A percentile compares a stretch with the other conserved stretches of the same genome.
phyloP scores from a whole-genome alignment of 805 yeast species.

The Candida dendrica region DNA sequence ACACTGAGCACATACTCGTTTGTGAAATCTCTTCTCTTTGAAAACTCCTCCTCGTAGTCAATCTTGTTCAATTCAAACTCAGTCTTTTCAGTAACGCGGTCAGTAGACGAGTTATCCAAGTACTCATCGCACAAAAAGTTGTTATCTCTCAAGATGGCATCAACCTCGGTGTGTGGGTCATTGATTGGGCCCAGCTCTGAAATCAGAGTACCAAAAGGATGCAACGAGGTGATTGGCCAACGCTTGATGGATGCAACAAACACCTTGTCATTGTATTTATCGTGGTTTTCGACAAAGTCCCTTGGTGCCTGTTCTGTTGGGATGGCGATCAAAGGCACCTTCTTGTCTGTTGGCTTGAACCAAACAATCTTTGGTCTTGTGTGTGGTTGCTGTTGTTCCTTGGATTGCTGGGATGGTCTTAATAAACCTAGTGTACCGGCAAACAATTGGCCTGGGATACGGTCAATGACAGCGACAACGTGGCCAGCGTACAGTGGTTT shows the following conservation, averaged over 20 bases:
- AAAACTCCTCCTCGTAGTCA: slow-evolving; percentile 19
- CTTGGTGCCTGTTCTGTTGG: slow-evolving; percentile 98
- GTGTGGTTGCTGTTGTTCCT: slow-evolving; percentile 41
- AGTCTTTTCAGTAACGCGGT: slow-evolving; percentile 17
- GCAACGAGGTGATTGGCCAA: slow-evolving; percentile 98
- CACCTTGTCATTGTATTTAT: slow-evolving; percentile 67
- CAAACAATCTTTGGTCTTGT: slow-evolving; percentile 89
- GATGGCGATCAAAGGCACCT: slow-evolving; percentile 95
- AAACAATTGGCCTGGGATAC: slow-evolving; percentile 94
- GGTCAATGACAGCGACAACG: slow-evolving; percentile 94
- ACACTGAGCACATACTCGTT: slow-evolving; percentile 61
- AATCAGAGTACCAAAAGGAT: slow-evolving; percentile 93
- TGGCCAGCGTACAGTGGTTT: slow-evolving; percentile 97
- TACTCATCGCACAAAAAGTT: slow-evolving; percentile 79
- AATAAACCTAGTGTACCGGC: slow-evolving; percentile 90
- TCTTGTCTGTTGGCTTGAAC: slow-evolving; percentile 98
- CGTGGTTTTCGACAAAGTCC: slow-evolving; percentile 91
- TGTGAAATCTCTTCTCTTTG: slow-evolving; percentile 43
- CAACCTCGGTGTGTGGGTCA: slow-evolving; percentile 72
- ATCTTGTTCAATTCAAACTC: slow-evolving; percentile 27
- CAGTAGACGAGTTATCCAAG: slow-evolving; percentile 31
- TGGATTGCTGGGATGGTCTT: slow-evolving; percentile 92
- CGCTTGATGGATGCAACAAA: slow-evolving; percentile 95
- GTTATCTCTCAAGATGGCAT: slow-evolving; percentile 82
- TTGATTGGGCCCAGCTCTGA: slow-evolving; percentile 79